Conservation (phyloP, 2,329 filamentous ascomycete genomes). For the Dactylellina sp. region DNA sequence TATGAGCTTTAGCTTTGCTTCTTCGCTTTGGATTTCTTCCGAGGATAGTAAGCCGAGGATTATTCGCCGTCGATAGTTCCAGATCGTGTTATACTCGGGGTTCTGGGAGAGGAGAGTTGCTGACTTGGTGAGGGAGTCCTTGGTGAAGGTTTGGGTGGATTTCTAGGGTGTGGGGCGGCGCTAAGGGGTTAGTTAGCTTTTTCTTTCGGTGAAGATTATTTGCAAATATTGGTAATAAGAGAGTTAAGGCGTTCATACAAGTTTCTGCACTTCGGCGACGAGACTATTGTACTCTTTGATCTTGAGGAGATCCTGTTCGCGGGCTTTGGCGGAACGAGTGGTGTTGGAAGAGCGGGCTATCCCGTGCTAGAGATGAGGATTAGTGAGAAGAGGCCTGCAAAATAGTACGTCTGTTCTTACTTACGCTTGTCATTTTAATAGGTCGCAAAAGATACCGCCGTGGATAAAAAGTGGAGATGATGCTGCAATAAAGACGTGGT, state of each 20-base stretch:
- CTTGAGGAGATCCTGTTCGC: constrained; percentile 77
- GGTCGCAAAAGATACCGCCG: not conserved
- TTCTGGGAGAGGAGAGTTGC: constrained; percentile 80
- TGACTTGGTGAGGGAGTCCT: constrained; percentile 73
- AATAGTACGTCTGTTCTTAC: not conserved
- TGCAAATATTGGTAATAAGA: not conserved
- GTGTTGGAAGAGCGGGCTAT: constrained; percentile 74
- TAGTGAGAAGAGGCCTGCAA: not conserved
- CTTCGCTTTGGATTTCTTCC: constrained; percentile 65
- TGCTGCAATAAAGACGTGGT: not conserved
- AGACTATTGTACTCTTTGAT: constrained; percentile 81
- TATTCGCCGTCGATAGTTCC: constrained; percentile 84
- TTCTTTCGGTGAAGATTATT: constrained; percentile 3
- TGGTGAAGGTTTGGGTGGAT: constrained; percentile 61
- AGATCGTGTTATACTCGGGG: constrained; percentile 90
- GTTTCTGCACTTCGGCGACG: constrained; percentile 75
- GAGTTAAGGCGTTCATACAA: constrained; percentile 66
- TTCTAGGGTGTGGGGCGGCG: constrained; percentile 14
- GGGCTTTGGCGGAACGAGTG: constrained; percentile 72
- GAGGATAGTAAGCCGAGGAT: constrained; percentile 73
- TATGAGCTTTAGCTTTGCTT: constrained; percentile 65
- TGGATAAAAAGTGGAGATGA: not conserved
- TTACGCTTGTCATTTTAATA: constrained; percentile 38
- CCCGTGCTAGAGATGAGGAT: constrained; percentile 74
- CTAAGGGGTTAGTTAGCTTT: constrained; percentile 51